phyloP scores from a whole-genome alignment of 2,329 filamentous ascomycete genomes.

The Acephala macrosclerotiorum region DNA sequence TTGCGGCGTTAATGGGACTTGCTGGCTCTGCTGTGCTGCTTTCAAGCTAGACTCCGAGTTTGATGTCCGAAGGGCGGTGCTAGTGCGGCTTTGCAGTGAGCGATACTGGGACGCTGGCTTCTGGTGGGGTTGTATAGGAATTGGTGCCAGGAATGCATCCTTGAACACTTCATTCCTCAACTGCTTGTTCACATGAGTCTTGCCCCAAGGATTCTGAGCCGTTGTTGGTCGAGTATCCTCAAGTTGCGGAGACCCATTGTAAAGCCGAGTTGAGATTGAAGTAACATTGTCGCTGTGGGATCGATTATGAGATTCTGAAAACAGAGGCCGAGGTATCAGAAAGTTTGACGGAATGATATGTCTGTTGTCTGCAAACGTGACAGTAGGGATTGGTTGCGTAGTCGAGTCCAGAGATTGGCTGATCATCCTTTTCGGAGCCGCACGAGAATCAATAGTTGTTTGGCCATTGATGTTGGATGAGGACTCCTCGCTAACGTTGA shows the following conservation, averaged over 20 bases:
- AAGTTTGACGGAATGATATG: conserved; percentile 91
- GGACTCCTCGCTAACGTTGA: not conserved
- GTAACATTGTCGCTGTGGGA: conserved; percentile 35
- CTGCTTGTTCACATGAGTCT: conserved; percentile 87
- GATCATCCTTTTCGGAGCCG: conserved; percentile 48
- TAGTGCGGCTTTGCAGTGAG: conserved; percentile 61
- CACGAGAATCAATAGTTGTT: not conserved
- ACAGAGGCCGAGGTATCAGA: conserved; percentile 65
- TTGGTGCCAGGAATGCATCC: conserved; percentile 86
- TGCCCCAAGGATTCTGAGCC: conserved; percentile 69
- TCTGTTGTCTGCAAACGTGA: conserved; percentile 91
- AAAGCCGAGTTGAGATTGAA: conserved; percentile 45
- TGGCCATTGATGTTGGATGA: not conserved
- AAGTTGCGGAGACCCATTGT: conserved; percentile 29
- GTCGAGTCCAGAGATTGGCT: conserved; percentile 78
- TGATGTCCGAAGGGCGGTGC: conserved; percentile 46
- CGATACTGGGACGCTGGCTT: conserved; percentile 69
- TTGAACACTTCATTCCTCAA: conserved; percentile 91
- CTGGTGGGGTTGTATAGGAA: conserved; percentile 80
- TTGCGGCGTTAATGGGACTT: conserved; percentile 49
- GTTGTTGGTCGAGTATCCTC: conserved; percentile 10
- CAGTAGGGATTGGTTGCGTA: conserved; percentile 78
- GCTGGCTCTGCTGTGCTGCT: conserved; percentile 32
- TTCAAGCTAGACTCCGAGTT: conserved; percentile 45
- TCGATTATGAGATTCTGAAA: conserved; percentile 39